Evolutionary conservation across 305 asterid species (phyloP).

Genomic region (Petunia hybrid): DNA sequence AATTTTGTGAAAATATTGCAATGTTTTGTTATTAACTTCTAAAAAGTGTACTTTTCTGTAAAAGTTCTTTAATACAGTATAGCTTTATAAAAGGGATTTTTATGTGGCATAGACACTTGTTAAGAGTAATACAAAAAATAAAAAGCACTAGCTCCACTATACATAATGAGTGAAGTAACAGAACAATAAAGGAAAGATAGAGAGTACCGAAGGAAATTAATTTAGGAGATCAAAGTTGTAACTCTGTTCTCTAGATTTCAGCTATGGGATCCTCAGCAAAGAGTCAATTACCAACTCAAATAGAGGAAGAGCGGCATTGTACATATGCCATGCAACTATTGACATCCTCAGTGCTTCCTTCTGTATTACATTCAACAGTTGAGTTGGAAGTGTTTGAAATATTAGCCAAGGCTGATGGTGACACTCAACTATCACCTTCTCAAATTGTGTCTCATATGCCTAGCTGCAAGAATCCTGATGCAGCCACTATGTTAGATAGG

Average conservation of each 20-base stretch:
- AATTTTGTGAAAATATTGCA: too few relatives aligned
- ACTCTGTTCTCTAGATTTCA: background rate
- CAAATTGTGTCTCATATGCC: slow-evolving; percentile 37
- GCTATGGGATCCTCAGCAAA: slow-evolving; percentile 6
- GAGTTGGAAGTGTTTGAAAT: slow-evolving; percentile 43
- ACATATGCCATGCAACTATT: slow-evolving; percentile 45
- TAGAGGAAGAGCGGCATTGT: slow-evolving; percentile 36
- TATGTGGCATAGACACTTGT: too few relatives aligned
- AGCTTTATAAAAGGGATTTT: too few relatives aligned
- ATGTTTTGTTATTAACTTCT: too few relatives aligned
- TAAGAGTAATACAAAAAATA: too few relatives aligned
- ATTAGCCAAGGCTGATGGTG: slow-evolving; percentile 38
- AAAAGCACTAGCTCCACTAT: too few relatives aligned
- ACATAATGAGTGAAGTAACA: too few relatives aligned
- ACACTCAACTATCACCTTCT: slow-evolving; percentile 42
- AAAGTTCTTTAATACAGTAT: too few relatives aligned
- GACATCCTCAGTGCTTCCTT: slow-evolving; percentile 37
- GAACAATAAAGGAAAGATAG: too few relatives aligned
- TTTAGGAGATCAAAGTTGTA: background rate
- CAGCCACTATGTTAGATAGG: slow-evolving; percentile 43
- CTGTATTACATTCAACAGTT: slow-evolving; percentile 43
- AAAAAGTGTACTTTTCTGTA: too few relatives aligned
- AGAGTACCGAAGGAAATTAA: too few relatives aligned
- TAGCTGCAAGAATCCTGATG: slow-evolving; percentile 30
- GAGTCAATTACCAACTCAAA: slow-evolving; percentile 12